These are phyloP conservation scores for Aquilaria malaccensis DNA, from an alignment of 345 rosid species.

Conservation along the genomic window DNA sequence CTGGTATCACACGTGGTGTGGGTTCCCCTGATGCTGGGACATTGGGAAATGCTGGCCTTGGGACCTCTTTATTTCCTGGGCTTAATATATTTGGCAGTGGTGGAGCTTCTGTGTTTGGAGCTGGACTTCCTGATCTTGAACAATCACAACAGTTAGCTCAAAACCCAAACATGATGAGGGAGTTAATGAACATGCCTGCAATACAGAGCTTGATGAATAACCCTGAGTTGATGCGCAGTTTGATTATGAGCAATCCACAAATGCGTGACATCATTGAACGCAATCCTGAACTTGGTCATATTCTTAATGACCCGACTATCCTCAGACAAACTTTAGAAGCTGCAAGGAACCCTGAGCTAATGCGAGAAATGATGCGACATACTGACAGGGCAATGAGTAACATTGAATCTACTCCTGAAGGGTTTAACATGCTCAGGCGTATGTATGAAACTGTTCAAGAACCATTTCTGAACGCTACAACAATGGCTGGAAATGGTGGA, in stretches of 20 bases:
- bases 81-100: constrained; percentile 54
- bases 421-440: constrained; percentile 85
- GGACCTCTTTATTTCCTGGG: constrained; percentile 68
- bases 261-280: constrained; percentile 88
- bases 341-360: constrained; percentile 87
- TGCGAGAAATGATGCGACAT: constrained; percentile 95
- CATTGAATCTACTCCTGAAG: constrained; percentile 82
- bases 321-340: constrained; percentile 82
- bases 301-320: constrained; percentile 75
- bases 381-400: constrained; percentile 89
- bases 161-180: constrained; percentile 79
- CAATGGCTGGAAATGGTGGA: constrained; percentile 56
- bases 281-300: constrained; percentile 87
- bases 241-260: constrained; percentile 86
- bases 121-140: constrained; percentile 70
- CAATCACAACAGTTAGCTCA: constrained; percentile 72
- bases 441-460: constrained; percentile 93
- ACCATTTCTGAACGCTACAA: constrained; percentile 75
- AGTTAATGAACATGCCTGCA: constrained; percentile 78
- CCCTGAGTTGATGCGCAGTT: constrained; percentile 71
- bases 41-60: constrained; percentile 42
- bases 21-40: constrained; percentile 46
- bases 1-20: constrained; percentile 47
- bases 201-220: constrained; percentile 79
- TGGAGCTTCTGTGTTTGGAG: constrained; percentile 50